Percentiles rank a stretch among this genome's conserved stretches.
These are phyloP conservation scores for Aspergillus pseudotamarii DNA, from an alignment of 2,329 filamentous ascomycete species.

Conservation along the genomic window DNA sequence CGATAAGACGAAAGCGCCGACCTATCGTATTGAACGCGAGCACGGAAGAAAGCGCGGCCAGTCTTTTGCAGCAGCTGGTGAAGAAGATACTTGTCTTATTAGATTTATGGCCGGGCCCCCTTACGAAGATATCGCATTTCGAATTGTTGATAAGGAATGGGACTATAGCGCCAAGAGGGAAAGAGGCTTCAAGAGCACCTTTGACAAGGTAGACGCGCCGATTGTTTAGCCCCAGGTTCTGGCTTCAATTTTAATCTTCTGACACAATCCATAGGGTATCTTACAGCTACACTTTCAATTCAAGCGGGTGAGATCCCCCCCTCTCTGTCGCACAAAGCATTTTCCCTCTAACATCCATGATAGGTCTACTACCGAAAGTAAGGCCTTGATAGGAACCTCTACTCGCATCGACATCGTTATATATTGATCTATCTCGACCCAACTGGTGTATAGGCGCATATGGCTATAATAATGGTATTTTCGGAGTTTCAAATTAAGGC, in stretches of 20 bases:
- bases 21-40: slow-evolving; percentile 93
- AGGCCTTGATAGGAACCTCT: slow-evolving; percentile 11
- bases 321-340: slow-evolving; percentile 1
- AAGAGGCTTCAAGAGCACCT: slow-evolving; percentile 91
- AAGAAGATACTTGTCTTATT: slow-evolving; percentile 96
- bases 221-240: neutral
- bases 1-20: slow-evolving; percentile 91
- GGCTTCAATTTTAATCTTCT: neutral
- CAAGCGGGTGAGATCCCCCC: slow-evolving; percentile 74
- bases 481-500: neutral
- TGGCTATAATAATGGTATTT: neutral
- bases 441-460: neutral
- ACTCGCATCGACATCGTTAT: neutral
- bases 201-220: slow-evolving; percentile 77
- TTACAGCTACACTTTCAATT: slow-evolving; percentile 97
- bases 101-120: slow-evolving; percentile 93
- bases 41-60: slow-evolving; percentile 86
- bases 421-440: neutral
- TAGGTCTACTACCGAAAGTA: slow-evolving; percentile 55
- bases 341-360: slow-evolving; percentile 8
- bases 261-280: slow-evolving; percentile 66
- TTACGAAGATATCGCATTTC: slow-evolving; percentile 95
- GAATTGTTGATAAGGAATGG: slow-evolving; percentile 98
- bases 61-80: slow-evolving; percentile 88
- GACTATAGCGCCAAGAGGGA: slow-evolving; percentile 96